Base-by-base conservation (phyloP, 768 basidiomycete species). In the Mycena galericulata region DNA sequence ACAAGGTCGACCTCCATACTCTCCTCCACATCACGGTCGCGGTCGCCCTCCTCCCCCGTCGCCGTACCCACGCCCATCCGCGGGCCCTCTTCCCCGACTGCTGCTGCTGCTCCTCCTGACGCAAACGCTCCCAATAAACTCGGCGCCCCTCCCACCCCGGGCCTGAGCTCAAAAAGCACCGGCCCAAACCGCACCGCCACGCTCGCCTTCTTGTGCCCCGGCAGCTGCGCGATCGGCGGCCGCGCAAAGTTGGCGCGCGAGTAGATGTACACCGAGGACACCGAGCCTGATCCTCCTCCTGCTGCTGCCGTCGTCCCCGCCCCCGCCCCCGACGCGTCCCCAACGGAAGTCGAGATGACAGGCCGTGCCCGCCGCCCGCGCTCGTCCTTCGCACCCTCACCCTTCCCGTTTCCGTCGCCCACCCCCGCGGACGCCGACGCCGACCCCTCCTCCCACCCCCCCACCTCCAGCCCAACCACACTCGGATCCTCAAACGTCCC, bases 151-250 rank as follows among this genome's bases (percentile, higher is more conserved):
- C 78, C 71, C 0, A 91, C 86, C 27, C 85, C 88, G 11, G 86
- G 84, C 27, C 97, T 85, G n/a, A 98, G 83, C 75, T 98, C 96
- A 74, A 96, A 99, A 45, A 99, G 79, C 24, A 98, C 86, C 0
- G 97, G 98, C 32, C 94, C 97, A 80, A 99, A 99, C 50, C 91
- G 85, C 40, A 99, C 96, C 1, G 94, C 97, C 3, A 99, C 92
- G 72, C 93, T 96, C 0, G 97, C 92, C 73, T 97, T 98, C 81
- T 96, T 95, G 83, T 98, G 95, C 2, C 98, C 98, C 3, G 98
- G 97, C 6, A 99, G 83, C 76, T 97, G 96, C 17, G 96, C 98
- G 64, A 99, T 89, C 0, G 98, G 97, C 1, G 95, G 93, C 46
- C 94, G 85, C 1, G 95, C 90, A 78, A 99, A 94, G 80, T 98